phyloP scores from a whole-genome alignment of 148 eudicot genomes.

The Salicornia ramosissima region DNA sequence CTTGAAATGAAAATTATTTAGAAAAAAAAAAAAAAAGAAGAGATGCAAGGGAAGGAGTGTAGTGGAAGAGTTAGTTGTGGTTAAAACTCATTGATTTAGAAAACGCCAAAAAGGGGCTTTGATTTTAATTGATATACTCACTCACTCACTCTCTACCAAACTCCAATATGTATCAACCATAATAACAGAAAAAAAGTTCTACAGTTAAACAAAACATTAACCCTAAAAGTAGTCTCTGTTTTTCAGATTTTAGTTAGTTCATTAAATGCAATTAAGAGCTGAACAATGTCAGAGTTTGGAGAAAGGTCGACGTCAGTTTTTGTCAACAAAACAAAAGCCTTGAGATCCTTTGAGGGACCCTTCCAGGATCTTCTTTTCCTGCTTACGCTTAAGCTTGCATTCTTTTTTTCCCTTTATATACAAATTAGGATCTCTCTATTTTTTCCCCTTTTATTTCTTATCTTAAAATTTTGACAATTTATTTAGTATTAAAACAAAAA shows the following conservation, averaged over 20 bases:
- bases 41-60: slow-evolving; percentile 17
- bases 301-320: slow-evolving; percentile 22
- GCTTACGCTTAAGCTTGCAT: slow-evolving; percentile 26
- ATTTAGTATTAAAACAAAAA: no score
- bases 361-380: slow-evolving; percentile 28
- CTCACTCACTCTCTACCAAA: slow-evolving; percentile 22
- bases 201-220: slow-evolving; percentile 1
- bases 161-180: slow-evolving; percentile 21
- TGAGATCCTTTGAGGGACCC: slow-evolving; percentile 25
- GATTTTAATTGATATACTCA: slow-evolving; percentile 16
- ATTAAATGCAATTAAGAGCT: slow-evolving; percentile 19
- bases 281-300: slow-evolving; percentile 21
- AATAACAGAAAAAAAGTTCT: slow-evolving; percentile 6
- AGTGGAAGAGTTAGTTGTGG: slow-evolving; percentile 23
- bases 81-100: slow-evolving; percentile 13
- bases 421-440: no score
- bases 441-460: no score
- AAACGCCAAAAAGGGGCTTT: neutral
- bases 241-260: slow-evolving; percentile 27
- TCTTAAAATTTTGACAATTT: no score
- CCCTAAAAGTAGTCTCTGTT: neutral
- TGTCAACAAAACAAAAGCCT: slow-evolving; percentile 7
- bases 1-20: neutral
- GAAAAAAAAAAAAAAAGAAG: neutral
- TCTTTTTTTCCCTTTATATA: no score